Conservation (phyloP, 2,329 filamentous ascomycete genomes). For the Colletotrichum chrysophilum region DNA sequence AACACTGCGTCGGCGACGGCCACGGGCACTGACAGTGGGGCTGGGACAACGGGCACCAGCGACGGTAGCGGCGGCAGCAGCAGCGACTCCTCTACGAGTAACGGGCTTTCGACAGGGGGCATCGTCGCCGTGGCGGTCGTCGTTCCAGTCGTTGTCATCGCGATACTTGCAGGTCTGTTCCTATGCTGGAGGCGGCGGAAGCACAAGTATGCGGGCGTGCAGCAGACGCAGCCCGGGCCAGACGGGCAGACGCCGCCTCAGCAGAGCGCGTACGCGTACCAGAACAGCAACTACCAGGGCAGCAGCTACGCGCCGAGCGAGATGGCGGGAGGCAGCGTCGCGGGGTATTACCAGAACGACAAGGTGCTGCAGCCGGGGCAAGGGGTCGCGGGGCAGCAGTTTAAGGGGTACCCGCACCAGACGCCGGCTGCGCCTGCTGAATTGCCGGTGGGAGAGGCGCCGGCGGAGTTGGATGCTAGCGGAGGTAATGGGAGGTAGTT, state of each 20-base stretch:
- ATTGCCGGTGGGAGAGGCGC: neutral
- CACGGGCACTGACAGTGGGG: neutral
- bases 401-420: neutral
- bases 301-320: neutral
- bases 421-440: neutral
- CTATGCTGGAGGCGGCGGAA: conserved; percentile 9
- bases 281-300: neutral
- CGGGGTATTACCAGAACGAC: conserved; percentile 13
- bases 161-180: conserved; percentile 5
- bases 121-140: conserved; percentile 2
- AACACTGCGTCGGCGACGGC: neutral
- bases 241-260: neutral
- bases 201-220: conserved; percentile 7
- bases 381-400: neutral
- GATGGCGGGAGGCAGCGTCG: neutral
- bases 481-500: neutral
- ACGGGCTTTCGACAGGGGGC: neutral
- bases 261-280: conserved; percentile 1
- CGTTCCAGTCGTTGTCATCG: neutral
- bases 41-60: neutral
- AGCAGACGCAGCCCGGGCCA: neutral
- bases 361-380: conserved; percentile 5
- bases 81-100: neutral
- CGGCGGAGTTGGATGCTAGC: neutral
- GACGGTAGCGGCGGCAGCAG: neutral